Evolutionary conservation across 2,329 filamentous ascomycete species (phyloP).

Genomic region (Colletotrichum sidae): DNA sequence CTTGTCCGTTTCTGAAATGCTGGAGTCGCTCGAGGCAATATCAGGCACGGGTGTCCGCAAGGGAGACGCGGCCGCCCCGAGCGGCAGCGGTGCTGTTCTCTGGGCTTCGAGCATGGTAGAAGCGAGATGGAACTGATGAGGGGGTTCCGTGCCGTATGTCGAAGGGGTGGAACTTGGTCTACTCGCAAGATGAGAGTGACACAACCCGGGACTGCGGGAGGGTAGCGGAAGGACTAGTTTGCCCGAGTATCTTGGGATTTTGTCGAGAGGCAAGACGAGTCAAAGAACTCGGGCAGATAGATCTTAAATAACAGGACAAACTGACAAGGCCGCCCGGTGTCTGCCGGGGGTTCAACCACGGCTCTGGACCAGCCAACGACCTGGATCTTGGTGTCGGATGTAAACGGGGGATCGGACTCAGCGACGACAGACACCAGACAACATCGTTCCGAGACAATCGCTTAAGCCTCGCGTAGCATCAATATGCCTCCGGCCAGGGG

Average conservation of each 20-base stretch:
- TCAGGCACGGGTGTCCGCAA: constrained; percentile 11
- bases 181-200: too few species aligned
- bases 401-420: neutral
- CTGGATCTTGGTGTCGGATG: constrained; percentile 22
- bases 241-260: too few species aligned
- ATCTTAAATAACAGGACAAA: too few species aligned
- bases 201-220: too few species aligned
- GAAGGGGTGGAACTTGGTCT: too few species aligned
- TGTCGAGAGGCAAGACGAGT: too few species aligned
- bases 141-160: neutral
- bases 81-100: neutral
- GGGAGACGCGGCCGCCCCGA: neutral
- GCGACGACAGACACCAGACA: neutral
- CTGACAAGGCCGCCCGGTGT: too few species aligned
- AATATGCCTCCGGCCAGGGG: neutral
- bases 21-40: constrained; percentile 18
- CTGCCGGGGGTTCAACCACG: neutral
- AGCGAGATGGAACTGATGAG: neutral
- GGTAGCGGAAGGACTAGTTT: too few species aligned
- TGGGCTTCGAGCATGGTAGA: constrained; percentile 24
- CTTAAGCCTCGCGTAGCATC: neutral
- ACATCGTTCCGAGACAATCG: constrained; percentile 31
- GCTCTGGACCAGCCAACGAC: constrained; percentile 15
- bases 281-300: too few species aligned
- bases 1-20: constrained; percentile 29